These are phyloP conservation scores for Microthlaspi erraticum DNA, from an alignment of 345 rosid species.

Conservation along the genomic window DNA sequence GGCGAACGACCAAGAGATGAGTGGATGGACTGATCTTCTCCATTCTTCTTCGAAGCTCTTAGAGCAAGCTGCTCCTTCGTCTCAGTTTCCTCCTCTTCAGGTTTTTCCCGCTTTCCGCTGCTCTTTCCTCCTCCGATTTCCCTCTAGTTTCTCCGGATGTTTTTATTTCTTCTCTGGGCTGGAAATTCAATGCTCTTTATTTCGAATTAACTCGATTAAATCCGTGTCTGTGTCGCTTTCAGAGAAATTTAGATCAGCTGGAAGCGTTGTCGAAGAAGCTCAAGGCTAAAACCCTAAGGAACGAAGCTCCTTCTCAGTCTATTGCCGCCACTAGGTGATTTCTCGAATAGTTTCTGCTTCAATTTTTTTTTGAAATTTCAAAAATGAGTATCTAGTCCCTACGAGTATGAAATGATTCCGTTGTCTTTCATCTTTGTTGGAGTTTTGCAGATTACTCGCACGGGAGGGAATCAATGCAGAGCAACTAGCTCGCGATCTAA, in stretches of 20 bases:
- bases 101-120: constrained; percentile 46
- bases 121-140: constrained; percentile 14
- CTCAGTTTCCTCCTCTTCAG: constrained; percentile 99
- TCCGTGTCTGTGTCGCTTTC: constrained; percentile 29
- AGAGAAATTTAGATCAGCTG: constrained; percentile 95
- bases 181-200: background rate
- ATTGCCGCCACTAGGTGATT: constrained; percentile 90
- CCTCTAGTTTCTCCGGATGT: constrained; percentile 3
- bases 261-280: constrained; percentile 97
- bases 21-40: constrained; percentile 93
- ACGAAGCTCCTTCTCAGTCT: constrained; percentile 94
- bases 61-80: constrained; percentile 96
- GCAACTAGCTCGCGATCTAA: constrained; percentile 94
- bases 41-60: constrained; percentile 94
- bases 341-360: background rate
- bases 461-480: constrained; percentile 98
- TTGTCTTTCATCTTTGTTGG: constrained; percentile 24
- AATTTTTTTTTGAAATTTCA: background rate
- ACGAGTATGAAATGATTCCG: background rate
- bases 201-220: constrained; percentile 6
- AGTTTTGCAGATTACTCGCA: constrained; percentile 75
- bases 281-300: constrained; percentile 83
- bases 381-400: constrained; percentile 2
- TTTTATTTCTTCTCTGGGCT: background rate
- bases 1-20: constrained; percentile 85